Base-by-base conservation (phyloP, 352 stramenopile species). In the Pythium guiyangense region DNA sequence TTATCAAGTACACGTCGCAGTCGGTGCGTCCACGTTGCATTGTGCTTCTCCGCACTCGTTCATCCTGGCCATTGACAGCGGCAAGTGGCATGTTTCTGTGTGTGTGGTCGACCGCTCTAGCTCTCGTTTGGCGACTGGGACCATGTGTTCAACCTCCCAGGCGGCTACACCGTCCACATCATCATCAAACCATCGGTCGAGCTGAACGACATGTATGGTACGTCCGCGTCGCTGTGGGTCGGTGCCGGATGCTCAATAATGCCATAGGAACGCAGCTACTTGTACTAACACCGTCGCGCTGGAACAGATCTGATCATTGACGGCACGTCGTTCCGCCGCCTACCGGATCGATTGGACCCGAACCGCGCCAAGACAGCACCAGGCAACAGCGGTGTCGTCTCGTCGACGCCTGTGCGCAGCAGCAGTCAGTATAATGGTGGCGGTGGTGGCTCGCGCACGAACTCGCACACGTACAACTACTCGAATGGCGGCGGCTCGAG, bases 171-270 rank as follows among this genome's bases (percentile, higher is more conserved):
- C 45, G 68, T 92, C 2, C 83, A 92, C 66, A 86, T 86, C 56
- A 89, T 90, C 62, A 92, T 92, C 69, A 92, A 92, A 46, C 83
- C 83, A 9, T 90, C 80, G 0, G 77, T 90, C 15, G 83, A 92
- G 48, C 80, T 92, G 62, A 92, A 92, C 59, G 83, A 92, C 51
- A 92, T 87, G 78, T 92, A 92, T 73, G 82, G 82, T 92, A 71
- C 50, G 71, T 71, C 0, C 15, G n/a, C 15, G 9, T 29, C 1
- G 39, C 12, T 20, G 4, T 11, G 14, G 20, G 31, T 8, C 3
- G 27, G 11, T 31, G 4, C 25, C n/a, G 17, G 2, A 27, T 6
- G 18, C n/a, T n/a, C 18, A 14, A 5, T 18, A 8, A 26, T 3
- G 12, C 39, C n/a, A 11, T 20, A 39, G 26, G n/a, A 2, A n/a